These are phyloP conservation scores for thale cress (Arabidopsis thaliana) DNA, from an alignment of 345 rosid species.

Conservation along the genomic window TAIR10.1 NC_003076.8:3386501-3387000, in stretches of 20 bases:
- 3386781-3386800: neutral
- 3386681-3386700: neutral
- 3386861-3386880: slow-evolving; percentile 81
- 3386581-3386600: slow-evolving; percentile 10
- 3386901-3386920: slow-evolving; percentile 80
- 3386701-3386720: neutral
- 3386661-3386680: slow-evolving; percentile 10
- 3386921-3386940: slow-evolving; percentile 82
- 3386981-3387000: slow-evolving; percentile 54
- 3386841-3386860: slow-evolving; percentile 67
- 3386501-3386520: neutral
- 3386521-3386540: slow-evolving; percentile 17
- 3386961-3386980: slow-evolving; percentile 93
- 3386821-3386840: slow-evolving; percentile 48
- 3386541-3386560: slow-evolving; percentile 5
- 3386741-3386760: slow-evolving; percentile 17
- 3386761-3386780: neutral
- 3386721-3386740: slow-evolving; percentile 28
- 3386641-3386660: slow-evolving; percentile 1
- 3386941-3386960: slow-evolving; percentile 76
- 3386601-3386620: neutral
- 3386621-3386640: slow-evolving; percentile 1
- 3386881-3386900: slow-evolving; percentile 92
- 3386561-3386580: slow-evolving; percentile 34
- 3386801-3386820: slow-evolving; percentile 25